phyloP scores from a whole-genome alignment of 257 asterid genomes.

The Apocynum venetum region DNA sequence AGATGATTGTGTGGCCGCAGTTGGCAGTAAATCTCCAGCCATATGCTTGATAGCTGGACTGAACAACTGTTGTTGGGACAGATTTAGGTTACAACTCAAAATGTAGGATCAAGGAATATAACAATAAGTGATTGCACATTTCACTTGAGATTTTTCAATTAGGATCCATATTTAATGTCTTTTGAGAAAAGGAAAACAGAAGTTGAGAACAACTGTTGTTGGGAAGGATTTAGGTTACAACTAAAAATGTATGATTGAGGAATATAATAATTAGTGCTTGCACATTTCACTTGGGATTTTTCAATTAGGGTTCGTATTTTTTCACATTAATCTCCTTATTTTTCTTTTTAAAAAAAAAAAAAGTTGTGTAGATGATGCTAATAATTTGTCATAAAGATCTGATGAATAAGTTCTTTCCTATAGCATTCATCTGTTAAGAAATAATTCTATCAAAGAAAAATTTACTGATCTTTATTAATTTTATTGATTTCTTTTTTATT shows the following conservation, averaged over 20 bases:
- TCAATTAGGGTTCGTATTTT: background rate
- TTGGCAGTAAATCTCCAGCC: background rate
- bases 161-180: background rate
- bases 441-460: background rate
- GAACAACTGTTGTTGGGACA: background rate
- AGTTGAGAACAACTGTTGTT: background rate
- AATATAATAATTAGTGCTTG: background rate
- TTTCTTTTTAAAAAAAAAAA: no score
- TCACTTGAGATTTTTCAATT: background rate
- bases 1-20: background rate
- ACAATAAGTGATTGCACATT: background rate
- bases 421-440: background rate
- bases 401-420: background rate
- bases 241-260: no score
- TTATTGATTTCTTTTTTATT: background rate
- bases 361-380: background rate
- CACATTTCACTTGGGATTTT: background rate
- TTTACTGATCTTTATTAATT: background rate
- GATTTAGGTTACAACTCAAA: background rate
- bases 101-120: background rate
- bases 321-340: no score
- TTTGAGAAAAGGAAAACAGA: background rate
- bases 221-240: background rate
- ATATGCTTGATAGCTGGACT: background rate
- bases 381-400: background rate